Evolutionary conservation across 805 yeast species (phyloP), one percentile per base, ranked within the genome.

Genomic region (Metschnikowia continentalis): DNA sequence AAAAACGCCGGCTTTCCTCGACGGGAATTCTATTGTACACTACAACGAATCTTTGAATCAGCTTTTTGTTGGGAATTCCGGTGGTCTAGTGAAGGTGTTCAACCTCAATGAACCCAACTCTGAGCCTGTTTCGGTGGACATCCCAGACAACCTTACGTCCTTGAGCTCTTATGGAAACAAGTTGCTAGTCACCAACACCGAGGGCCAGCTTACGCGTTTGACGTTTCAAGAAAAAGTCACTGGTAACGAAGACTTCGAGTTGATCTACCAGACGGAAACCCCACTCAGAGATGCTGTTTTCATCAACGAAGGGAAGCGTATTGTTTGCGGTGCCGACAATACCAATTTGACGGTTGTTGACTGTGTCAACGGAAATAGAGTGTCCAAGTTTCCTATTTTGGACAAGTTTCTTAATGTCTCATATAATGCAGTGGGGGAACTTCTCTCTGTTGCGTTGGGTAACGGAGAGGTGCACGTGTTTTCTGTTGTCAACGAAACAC

Each of bases 291-390:
- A 79, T 55, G 75, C 80, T 6, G 69, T 68, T 13, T 78, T 82
- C 58, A 79, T 84, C 20, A 87, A 86, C 56, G 80, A 78, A 46
- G 90, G 86, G 0, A 76, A 78, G 35, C 70, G 80, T 61, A 70
- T 76, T 1, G 71, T 82, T 1, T 76, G 82, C 52, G 90, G 85
- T 23, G 91, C 92, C 37, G 88, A 85, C 55, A 86, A 82, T 54
- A 76, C 78, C 41, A 81, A 81, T 49, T 65, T 86, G 39, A 69
- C 72, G 2, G 61, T 85, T 3, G 63, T 83, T 1, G 81, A 78
- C 47, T 42, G 57, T 22, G 56, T 75, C 35, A 60, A 61, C 20
- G 68, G 69, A 13, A 70, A 69, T 35, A 42, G 49, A 13, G 63
- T 67, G 14, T 61, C 65, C 13, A 69, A 63, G 33, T 64, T 74